A percentile compares a stretch with the other conserved stretches of the same genome.
These are phyloP conservation scores for Deinandra increscens DNA, from an alignment of 129 eudicot species.

Conservation along the genomic window DNA sequence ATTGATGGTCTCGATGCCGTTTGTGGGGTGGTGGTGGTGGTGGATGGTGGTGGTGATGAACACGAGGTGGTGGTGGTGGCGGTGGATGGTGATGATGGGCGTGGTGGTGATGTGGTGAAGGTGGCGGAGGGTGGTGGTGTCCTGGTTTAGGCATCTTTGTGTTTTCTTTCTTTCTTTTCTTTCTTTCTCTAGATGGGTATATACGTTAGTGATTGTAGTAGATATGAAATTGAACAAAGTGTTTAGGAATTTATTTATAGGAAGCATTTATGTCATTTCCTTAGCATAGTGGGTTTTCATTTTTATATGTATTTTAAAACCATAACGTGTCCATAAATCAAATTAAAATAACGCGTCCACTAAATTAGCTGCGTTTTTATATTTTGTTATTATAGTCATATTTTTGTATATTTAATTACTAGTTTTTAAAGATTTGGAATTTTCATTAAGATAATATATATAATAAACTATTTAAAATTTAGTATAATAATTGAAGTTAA, in stretches of 20 bases:
- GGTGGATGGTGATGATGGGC: background rate
- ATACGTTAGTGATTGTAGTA: background rate
- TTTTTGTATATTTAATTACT: background rate
- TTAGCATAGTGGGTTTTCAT: slow-evolving; percentile 14
- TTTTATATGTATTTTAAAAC: background rate
- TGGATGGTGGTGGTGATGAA: background rate
- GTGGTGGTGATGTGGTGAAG: background rate
- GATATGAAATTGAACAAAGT: background rate
- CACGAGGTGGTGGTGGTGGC: background rate
- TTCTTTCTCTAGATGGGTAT: background rate
- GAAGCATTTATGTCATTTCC: background rate
- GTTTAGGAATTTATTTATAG: background rate
- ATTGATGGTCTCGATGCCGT: background rate
- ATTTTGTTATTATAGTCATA: background rate
- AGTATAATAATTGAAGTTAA: too few species aligned
- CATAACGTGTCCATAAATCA: slow-evolving; percentile 15
- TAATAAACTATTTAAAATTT: too few species aligned
- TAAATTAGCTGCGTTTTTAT: background rate
- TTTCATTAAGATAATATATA: too few species aligned
- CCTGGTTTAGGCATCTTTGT: background rate
- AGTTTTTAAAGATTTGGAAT: too few species aligned
- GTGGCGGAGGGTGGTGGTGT: background rate
- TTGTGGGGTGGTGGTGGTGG: background rate
- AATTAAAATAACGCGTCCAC: slow-evolving; percentile 13
- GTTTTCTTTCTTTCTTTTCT: too few species aligned